A percentile compares a stretch with the other conserved stretches of the same genome.
These are phyloP conservation scores for Penicillium goetzii DNA, from an alignment of 495 filamentous ascomycete species.

Conservation along the genomic window DNA sequence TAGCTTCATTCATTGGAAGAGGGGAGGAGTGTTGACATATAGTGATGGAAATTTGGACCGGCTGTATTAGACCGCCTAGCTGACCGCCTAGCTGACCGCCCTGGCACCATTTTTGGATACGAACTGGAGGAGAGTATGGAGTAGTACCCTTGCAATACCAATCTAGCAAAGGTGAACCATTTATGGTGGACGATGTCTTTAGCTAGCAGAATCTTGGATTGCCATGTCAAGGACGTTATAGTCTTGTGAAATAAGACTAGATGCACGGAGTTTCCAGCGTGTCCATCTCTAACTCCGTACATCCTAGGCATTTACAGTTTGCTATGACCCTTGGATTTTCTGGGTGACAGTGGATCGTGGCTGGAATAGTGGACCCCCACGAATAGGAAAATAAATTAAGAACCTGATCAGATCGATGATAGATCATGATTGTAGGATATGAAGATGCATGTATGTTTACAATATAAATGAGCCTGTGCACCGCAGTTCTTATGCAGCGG, in stretches of 20 bases:
- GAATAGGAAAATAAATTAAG: not conserved
- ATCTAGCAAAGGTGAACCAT: too few species aligned
- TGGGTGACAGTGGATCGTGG: constrained; percentile 4
- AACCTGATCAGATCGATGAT: not conserved
- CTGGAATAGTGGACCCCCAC: not conserved
- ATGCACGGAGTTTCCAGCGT: not conserved
- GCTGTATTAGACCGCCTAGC: not conserved
- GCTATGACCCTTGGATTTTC: not conserved
- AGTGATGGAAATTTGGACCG: not conserved
- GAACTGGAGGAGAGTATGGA: not conserved
- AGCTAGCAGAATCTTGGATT: not conserved
- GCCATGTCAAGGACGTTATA: not conserved
- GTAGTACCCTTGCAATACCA: too few species aligned
- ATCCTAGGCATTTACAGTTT: not conserved
- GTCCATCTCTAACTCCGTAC: not conserved
- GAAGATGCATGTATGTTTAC: not conserved
- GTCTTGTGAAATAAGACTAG: not conserved
- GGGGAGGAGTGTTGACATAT: too few species aligned
- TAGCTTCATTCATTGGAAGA: not conserved
- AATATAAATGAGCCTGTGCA: not conserved
- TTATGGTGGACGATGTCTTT: not conserved
- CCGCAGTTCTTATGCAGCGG: not conserved
- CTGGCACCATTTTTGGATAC: not conserved
- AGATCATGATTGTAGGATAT: not conserved
- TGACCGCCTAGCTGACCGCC: not conserved